Conservation (phyloP, 192 early-diverging fungal species). For the Coemansia sp. region DNA sequence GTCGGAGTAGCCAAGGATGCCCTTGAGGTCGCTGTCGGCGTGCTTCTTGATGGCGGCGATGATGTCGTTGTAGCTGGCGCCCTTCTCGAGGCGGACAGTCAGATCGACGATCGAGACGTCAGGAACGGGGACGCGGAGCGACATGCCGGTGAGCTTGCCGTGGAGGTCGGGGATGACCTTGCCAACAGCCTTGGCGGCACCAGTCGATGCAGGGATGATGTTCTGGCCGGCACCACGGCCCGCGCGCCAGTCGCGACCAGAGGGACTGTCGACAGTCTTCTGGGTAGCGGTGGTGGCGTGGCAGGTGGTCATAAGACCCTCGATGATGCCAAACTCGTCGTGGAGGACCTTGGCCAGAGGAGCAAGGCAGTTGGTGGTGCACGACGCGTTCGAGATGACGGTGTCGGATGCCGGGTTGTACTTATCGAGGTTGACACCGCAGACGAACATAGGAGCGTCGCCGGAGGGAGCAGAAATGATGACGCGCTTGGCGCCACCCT, state of each 20-base stretch:
- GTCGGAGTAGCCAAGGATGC: conserved; percentile 89
- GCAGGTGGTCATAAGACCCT: conserved; percentile 98
- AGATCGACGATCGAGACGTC: conserved; percentile 98
- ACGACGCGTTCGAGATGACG: conserved; percentile 97
- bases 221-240: conserved; percentile 96
- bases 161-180: conserved; percentile 94
- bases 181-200: conserved; percentile 98
- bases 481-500: conserved; percentile 97
- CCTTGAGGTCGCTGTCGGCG: conserved; percentile 79
- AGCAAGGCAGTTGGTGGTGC: conserved; percentile 99
- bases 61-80: conserved; percentile 88
- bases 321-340: conserved; percentile 93
- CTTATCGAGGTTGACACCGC: conserved; percentile 93
- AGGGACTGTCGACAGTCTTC: conserved; percentile 99
- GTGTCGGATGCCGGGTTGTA: conserved; percentile 80
- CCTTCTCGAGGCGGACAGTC: conserved; percentile 89
- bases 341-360: conserved; percentile 96
- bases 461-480: conserved; percentile 95
- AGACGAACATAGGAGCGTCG: conserved; percentile 98
- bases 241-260: conserved; percentile 95
- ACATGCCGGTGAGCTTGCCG: conserved; percentile 98
- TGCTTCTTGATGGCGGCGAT: conserved; percentile 84
- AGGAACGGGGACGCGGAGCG: conserved; percentile 92
- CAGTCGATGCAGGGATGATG: conserved; percentile 97
- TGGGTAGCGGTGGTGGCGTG: conserved; percentile 99